These are phyloP conservation scores for Dendrostoma leiphaemia DNA, from an alignment of 2,329 filamentous ascomycete species.

Conservation along the genomic window DNA sequence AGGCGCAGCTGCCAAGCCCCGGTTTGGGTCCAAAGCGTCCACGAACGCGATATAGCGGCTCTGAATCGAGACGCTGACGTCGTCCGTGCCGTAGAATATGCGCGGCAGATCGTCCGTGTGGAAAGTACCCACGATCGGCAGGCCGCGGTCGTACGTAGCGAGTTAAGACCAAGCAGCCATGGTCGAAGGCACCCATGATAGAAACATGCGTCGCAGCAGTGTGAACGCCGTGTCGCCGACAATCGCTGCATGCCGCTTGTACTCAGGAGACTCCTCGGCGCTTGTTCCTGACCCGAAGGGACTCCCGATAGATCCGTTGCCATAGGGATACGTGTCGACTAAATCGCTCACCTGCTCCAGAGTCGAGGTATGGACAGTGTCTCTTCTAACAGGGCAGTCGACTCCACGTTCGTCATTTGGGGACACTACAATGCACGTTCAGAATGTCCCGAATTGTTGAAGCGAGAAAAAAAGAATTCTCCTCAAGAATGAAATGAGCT, in stretches of 20 bases:
- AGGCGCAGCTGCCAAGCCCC: conserved; percentile 22
- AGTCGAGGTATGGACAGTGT: conserved; percentile 36
- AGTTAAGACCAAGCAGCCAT: conserved; percentile 61
- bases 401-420: conserved; percentile 47
- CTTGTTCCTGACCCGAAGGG: conserved; percentile 38
- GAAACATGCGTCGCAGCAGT: conserved; percentile 35
- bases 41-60: conserved; percentile 54
- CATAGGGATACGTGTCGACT: conserved; percentile 52
- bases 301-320: conserved; percentile 42
- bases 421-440: no score
- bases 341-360: conserved; percentile 42
- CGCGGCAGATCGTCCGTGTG: conserved; percentile 58
- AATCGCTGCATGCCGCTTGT: conserved; percentile 62
- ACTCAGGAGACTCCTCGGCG: conserved; percentile 64
- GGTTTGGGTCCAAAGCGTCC: conserved; percentile 56
- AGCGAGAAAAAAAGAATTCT: no score
- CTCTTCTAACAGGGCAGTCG: conserved; percentile 33
- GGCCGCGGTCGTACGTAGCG: conserved; percentile 55
- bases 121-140: conserved; percentile 61
- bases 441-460: no score
- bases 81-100: conserved; percentile 47
- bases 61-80: neutral
- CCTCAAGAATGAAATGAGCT: no score
- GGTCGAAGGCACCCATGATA: conserved; percentile 37
- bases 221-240: conserved; percentile 60